These are phyloP conservation scores for Candida tallmaniae DNA, from an alignment of 805 yeast genomes.

Conservation along the genomic window DNA sequence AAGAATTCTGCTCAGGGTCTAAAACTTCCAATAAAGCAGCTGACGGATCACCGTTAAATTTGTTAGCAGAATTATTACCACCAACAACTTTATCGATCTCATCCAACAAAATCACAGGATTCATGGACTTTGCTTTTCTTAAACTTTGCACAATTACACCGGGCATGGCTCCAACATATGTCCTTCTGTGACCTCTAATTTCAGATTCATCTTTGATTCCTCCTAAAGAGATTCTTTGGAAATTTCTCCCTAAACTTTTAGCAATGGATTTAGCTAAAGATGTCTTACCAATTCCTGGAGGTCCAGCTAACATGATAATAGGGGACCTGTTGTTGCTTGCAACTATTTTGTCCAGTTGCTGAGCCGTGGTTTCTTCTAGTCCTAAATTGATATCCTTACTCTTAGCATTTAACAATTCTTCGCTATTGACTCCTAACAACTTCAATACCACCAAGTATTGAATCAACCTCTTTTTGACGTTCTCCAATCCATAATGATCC, in stretches of 20 bases:
- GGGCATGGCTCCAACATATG: conserved; percentile 91
- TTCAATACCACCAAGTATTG: conserved; percentile 79
- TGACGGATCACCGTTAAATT: conserved; percentile 78
- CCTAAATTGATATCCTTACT: conserved; percentile 8
- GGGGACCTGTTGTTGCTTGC: conserved; percentile 54
- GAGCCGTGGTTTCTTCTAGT: conserved; percentile 11
- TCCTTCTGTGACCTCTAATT: conserved; percentile 84
- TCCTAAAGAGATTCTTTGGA: conserved; percentile 79
- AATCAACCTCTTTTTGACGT: conserved; percentile 59
- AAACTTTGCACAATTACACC: conserved; percentile 76
- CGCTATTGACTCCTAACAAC: conserved; percentile 42
- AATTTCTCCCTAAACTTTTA: conserved; percentile 61
- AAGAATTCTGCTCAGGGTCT: conserved; percentile 83
- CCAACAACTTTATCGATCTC: conserved; percentile 80
- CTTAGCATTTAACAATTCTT: conserved; percentile 13
- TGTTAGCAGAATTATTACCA: conserved; percentile 38
- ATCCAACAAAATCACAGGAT: conserved; percentile 78
- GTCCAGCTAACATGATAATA: conserved; percentile 77
- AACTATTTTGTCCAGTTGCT: conserved; percentile 22
- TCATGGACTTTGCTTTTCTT: conserved; percentile 70
- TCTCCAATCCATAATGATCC: conserved; percentile 41
- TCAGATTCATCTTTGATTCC: conserved; percentile 89
- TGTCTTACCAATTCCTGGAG: conserved; percentile 94
- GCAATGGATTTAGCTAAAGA: conserved; percentile 83
- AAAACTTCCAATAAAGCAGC: conserved; percentile 85